Base-by-base conservation (phyloP, 1,139 yeast genomes). In the Yamadazyma diospyri region DNA sequence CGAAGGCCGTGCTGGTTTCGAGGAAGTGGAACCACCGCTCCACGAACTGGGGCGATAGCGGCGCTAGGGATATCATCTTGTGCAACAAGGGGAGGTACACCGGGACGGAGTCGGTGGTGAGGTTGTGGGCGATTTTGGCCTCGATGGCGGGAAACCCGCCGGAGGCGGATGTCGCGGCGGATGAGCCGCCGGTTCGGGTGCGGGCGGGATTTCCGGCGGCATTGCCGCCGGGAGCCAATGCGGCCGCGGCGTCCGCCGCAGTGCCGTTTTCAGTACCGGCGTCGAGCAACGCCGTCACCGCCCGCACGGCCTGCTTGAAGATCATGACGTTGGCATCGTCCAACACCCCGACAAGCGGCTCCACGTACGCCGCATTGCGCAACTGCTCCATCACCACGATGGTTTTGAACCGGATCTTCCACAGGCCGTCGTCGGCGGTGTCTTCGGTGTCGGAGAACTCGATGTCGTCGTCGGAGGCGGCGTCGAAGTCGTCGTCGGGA, bases 331-430 rank as follows among this genome's bases (percentile, higher is more conserved):
- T 69, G 10, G 55, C 43, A 45, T 75, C 80, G 9, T 49, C 49
- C 13, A 72, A 36, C 6, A 37, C 35, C 8, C 15, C 36, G 14
- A 44, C 30, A 15, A 45, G 27, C 9, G 22, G 22, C 1, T 36
- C 35, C 14, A 42, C 28, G 22, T 34, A 42, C 3, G 12, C 16
- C 4, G 11, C 7, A 16, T 32, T 20, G 4, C 19, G 12, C 25
- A 28, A 16, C 9, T 24, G 28, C 8, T 65, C 53, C 3, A 72
- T 51, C 21, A 81, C 51, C 16, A 61, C 58, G 2, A 77, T 69
- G 0, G 87, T 61, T 36, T 70, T 72, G 26, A 76, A 64, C 38
- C 95, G 65, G 22, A 86, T 54, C 44, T 78, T 80, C 86, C 94
- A 82, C 1, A 85, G 75, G 18, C 78, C 76, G 45, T 81, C 88